Evolutionary conservation across 129 eudicot genomes (phyloP), one percentile per base, ranked within the genome.

Genomic region (Pittosporum tobira): DNA sequence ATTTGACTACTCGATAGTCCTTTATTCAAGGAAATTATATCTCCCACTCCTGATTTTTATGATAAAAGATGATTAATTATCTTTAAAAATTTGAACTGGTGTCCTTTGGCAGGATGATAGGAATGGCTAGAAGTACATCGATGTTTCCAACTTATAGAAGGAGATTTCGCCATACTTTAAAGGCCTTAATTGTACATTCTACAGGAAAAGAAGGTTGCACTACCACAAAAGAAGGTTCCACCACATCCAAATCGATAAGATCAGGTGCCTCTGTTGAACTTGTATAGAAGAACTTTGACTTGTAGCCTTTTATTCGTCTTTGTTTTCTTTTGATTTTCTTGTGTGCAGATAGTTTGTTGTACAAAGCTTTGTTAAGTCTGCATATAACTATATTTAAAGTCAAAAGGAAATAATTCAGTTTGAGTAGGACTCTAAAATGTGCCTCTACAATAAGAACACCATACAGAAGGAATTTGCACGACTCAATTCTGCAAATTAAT

Each of bases 121-220:
- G 96, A 66, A 68, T 91, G 76, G 71, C 52, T 20, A 83, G 87
- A 49, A 77, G 90, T 48, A 65, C 88, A 24, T 69, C 98, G 26
- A 86, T 80, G 77, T 74, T 91, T 20, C 98, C 96, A 20, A 91
- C 98, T 18, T 78, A 86, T 55, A 87, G 98, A 71, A 83, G 98
- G 59, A 74, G 45, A 74, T 87, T 64, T 73, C 75, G 83, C 11
- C 83, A 83, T 22, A 74, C 79, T 26, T 81, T 91, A 57, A 91
- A 91, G 81, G 70, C 77, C 37, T 76, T 91, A 68, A 29, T 83
- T 26, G 6, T 54, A 21, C 62, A 86, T 64, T 66, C 78, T 53
- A 46, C 52, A 42, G 69, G 73, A 11, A 80, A 59, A 48, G 43
- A 55, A 55, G 60, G 7, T 9, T 22, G 43, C 42, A 16, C n/a